Percentiles rank a stretch among this genome's conserved stretches.
These are phyloP conservation scores for Onygenales sp. DNA, from an alignment of 2,329 filamentous ascomycete genomes.

Conservation along the genomic window DNA sequence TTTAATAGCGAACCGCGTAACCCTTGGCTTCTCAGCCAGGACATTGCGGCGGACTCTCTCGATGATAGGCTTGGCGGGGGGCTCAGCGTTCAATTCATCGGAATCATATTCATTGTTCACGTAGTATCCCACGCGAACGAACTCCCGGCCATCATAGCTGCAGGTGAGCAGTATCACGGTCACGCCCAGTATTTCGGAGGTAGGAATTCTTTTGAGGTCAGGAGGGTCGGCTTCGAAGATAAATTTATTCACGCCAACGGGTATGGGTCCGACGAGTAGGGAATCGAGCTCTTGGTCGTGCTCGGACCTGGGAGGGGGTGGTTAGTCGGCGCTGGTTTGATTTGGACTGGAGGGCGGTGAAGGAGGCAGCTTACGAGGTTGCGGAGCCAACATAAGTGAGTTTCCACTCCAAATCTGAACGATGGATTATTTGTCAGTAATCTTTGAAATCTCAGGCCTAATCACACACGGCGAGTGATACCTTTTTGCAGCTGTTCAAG, in stretches of 20 bases:
- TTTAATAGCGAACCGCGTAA: constrained; percentile 97
- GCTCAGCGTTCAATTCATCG: constrained; percentile 78
- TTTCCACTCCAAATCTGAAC: constrained; percentile 93
- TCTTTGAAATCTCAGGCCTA: neutral
- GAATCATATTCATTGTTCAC: constrained; percentile 99
- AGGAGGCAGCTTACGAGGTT: constrained; percentile 62
- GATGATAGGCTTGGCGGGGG: constrained; percentile 82
- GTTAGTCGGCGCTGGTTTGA: neutral
- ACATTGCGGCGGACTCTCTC: constrained; percentile 90
- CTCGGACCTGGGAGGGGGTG: constrained; percentile 56
- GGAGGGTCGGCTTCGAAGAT: constrained; percentile 92
- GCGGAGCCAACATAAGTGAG: constrained; percentile 97
- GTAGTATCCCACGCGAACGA: constrained; percentile 97
- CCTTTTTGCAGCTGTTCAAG: constrained; percentile 90
- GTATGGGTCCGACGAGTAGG: constrained; percentile 92
- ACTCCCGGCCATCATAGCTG: constrained; percentile 92
- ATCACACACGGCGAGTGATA: constrained; percentile 25
- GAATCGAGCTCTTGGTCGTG: constrained; percentile 98
- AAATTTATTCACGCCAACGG: constrained; percentile 97
- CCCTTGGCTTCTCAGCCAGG: constrained; percentile 90
- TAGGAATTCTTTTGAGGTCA: constrained; percentile 80
- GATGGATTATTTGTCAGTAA: constrained; percentile 14
- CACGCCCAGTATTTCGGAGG: constrained; percentile 90
- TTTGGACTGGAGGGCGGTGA: neutral
- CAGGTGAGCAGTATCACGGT: constrained; percentile 95